These are phyloP conservation scores for Trametes cingulata DNA, from an alignment of 768 basidiomycete genomes.

Conservation along the genomic window DNA sequence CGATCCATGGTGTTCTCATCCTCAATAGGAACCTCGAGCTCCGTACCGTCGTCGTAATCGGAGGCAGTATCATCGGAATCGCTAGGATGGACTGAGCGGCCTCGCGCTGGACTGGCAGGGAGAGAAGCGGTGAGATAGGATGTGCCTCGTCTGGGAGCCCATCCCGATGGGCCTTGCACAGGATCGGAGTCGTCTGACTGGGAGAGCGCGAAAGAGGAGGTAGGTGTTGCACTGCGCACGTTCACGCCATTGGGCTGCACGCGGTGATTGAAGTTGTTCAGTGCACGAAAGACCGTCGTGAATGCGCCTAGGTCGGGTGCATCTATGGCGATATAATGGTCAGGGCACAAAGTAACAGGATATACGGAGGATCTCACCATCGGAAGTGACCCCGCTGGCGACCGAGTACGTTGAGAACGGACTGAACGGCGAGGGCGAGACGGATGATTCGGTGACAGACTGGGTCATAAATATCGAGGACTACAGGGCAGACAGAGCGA, in stretches of 20 bases:
- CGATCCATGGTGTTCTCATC: conserved; percentile 39
- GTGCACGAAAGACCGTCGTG: conserved; percentile 65
- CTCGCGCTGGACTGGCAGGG: conserved; percentile 20
- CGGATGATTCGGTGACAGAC: conserved; percentile 37
- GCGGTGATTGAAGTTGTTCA: conserved; percentile 55
- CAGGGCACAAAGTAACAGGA: neutral
- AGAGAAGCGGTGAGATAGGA: conserved; percentile 50
- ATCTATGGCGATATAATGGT: conserved; percentile 37
- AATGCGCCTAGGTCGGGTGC: conserved; percentile 76
- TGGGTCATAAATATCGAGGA: conserved; percentile 29
- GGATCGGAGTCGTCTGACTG: conserved; percentile 42
- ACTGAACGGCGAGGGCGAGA: conserved; percentile 40
- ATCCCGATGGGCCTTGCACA: conserved; percentile 57
- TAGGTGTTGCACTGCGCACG: conserved; percentile 25
- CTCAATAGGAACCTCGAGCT: conserved; percentile 27
- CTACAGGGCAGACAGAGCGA: conserved; percentile 2
- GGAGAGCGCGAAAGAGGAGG: conserved; percentile 31
- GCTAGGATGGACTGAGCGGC: conserved; percentile 19
- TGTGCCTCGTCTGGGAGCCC: conserved; percentile 59
- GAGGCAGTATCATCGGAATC: conserved; percentile 27
- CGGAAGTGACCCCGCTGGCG: conserved; percentile 38
- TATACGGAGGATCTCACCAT: conserved; percentile 32
- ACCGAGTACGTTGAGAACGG: conserved; percentile 37
- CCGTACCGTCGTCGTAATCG: conserved; percentile 29
- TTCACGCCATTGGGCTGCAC: conserved; percentile 29